Base-by-base conservation (phyloP, 2,329 filamentous ascomycete species). In the Clonostachys rhizophaga region DNA sequence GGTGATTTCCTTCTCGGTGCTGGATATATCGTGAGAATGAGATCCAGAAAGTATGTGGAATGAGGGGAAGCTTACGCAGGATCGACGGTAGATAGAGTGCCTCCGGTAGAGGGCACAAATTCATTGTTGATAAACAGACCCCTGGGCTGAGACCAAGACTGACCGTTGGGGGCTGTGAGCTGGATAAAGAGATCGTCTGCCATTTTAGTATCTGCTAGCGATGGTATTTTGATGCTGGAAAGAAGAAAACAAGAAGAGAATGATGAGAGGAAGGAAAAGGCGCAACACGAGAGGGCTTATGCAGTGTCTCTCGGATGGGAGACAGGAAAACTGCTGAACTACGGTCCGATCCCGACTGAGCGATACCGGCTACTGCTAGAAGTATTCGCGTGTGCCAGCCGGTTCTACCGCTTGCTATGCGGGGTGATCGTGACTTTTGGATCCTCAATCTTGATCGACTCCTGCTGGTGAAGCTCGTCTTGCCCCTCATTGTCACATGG, bases 141-240 rank as follows among this genome's bases (percentile, higher is more conserved):
- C 18, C 47, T 53, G n/a, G 54, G 54, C 46, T 56, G 52, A 71
- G 84, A 56, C 53, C 53, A 61, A 8, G 45, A 52, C 10, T 53
- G 47, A 7, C 54, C 55, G 24, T 57, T 57, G 34, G 54, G 54
- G 36, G 54, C 54, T 11, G 48, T 49, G 16, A 56, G 47, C 36
- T 52, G 34, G 12, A 49, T 42, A n/a, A 44, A 44, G 13, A 43
- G 41, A 37, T 10, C 24, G 24, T 30, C 24, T 30, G 24, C 24
- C 24, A 30, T 30, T 30, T 30, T 30, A 3, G 4, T 4, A n/a
- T 18, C 17, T 11, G 17, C 5, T 16, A 34, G 40, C 12, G 39
- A 16, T 36, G 18, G 17, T 14, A 30, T 42, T 42, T 42, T 42
- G 40, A 20, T 18, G 41, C n/a, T 17, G 20, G 17, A 8, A 16